Base-by-base conservation (phyloP, 148 eudicot genomes). In the Limonium bicolor region DNA sequence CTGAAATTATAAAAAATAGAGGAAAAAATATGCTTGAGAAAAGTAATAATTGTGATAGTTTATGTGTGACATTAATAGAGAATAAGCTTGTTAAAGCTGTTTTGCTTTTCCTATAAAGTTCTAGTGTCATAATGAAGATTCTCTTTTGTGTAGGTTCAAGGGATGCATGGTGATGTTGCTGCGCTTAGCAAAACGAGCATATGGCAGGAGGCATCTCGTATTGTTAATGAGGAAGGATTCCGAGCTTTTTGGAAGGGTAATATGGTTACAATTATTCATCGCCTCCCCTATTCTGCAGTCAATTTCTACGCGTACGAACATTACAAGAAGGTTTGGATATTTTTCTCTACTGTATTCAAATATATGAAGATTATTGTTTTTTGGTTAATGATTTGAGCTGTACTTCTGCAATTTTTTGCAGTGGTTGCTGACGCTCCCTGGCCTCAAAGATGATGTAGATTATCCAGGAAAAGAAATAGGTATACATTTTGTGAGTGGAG, bases 211-310 rank as follows among this genome's bases (percentile, higher is more conserved):
- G 78, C 92, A 43, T 64, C 66, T 12, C 77, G 83, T 25, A 70
- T 86, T 58, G 51, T 70, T 37, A 74, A 50, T 2, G 95, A 85
- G 73, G 95, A 86, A 65, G 92, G 95, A 31, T 51, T 80, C 35
- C 60, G 86, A 41, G 95, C 95, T 22, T 86, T 86, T 59, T 86
- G 95, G 95, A 86, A 74, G 53, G 95, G 95, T 41, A 86, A 86
- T 70, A 53, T 80, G 37, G 95, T 80, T 27, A 86, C 92, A n/a
- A 70, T 80, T 25, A 71, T 66, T 5, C 95, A 86, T 52, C 92
- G 92, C 32, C 83, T 86, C 53, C 95, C 95, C 13, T 86, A 86
- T 62, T 74, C 95, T 44, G 51, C 92, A 3, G 69, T 86, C 48
- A 86, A 71, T 56, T 86, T 86, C 58, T 80, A 80, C 51, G 59